phyloP scores from a whole-genome alignment of 1,284 basidiomycete species.

The Mycosarcoma maydis region DNA sequence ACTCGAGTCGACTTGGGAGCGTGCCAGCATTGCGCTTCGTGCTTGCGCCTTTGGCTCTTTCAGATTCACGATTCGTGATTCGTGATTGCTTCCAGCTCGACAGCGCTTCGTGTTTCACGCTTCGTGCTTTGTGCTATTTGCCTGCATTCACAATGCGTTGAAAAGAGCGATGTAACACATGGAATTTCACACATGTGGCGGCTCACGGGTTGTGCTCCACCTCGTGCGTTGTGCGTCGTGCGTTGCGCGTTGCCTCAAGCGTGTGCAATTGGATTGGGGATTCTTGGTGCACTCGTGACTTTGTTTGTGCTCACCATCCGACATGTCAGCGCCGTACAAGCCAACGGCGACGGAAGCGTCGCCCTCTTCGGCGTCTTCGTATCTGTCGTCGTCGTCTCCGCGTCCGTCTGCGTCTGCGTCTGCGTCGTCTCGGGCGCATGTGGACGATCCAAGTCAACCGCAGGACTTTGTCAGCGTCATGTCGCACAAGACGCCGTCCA shows the following conservation, averaged over 20 bases:
- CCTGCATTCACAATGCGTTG: too few species aligned
- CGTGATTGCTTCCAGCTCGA: not conserved
- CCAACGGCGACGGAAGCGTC: slow-evolving; percentile 19
- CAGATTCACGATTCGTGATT: not conserved
- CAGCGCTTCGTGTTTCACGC: too few species aligned
- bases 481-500: slow-evolving; percentile 53
- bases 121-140: too few species aligned
- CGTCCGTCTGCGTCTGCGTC: slow-evolving; percentile 1
- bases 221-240: too few species aligned
- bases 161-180: not conserved
- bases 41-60: too few species aligned
- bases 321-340: slow-evolving; percentile 31
- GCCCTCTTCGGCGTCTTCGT: slow-evolving; percentile 10
- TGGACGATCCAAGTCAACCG: slow-evolving; percentile 38
- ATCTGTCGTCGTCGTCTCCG: slow-evolving; percentile 28
- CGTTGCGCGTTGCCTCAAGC: not conserved
- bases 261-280: too few species aligned
- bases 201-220: too few species aligned
- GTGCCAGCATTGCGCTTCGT: too few species aligned
- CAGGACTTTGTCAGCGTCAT: slow-evolving; percentile 51
- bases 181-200: too few species aligned
- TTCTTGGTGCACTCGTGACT: too few species aligned
- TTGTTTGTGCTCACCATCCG: not conserved
- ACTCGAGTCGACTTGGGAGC: too few species aligned
- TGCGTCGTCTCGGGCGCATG: too few species aligned